phyloP scores from a whole-genome alignment of 495 filamentous ascomycete species.

The Daldinia decipiens region DNA sequence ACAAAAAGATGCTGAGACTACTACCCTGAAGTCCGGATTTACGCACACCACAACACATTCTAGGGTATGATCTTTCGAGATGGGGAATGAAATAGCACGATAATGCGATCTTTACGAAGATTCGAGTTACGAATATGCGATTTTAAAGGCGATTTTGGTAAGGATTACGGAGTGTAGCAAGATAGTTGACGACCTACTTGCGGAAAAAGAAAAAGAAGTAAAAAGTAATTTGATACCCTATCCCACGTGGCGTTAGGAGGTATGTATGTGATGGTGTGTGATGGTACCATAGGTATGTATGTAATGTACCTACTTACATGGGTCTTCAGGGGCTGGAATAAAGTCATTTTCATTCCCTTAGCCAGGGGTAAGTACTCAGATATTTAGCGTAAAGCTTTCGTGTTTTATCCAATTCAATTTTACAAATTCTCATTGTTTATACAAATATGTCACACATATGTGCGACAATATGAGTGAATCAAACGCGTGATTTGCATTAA shows the following conservation, averaged over 20 bases:
- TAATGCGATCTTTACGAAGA: neutral
- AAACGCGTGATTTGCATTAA: neutral
- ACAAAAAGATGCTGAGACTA: neutral
- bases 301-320: too few relatives aligned
- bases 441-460: neutral
- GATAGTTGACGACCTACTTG: neutral
- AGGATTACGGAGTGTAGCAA: neutral
- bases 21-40: neutral
- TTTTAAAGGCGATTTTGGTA: neutral
- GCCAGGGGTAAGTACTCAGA: neutral
- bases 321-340: constrained; percentile 14
- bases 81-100: neutral
- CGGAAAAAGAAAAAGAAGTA: neutral
- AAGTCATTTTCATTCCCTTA: constrained; percentile 15
- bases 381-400: neutral
- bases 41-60: neutral
- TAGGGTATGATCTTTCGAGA: constrained; percentile 2
- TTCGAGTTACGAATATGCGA: neutral
- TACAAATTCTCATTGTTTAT: neutral
- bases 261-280: neutral
- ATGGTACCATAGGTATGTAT: neutral
- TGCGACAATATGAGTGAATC: neutral
- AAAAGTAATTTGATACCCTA: constrained; percentile 6
- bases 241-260: constrained; percentile 30
- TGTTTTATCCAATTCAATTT: neutral